phyloP scores from a whole-genome alignment of 768 basidiomycete species.

The Plicaturopsis crispa region DNA sequence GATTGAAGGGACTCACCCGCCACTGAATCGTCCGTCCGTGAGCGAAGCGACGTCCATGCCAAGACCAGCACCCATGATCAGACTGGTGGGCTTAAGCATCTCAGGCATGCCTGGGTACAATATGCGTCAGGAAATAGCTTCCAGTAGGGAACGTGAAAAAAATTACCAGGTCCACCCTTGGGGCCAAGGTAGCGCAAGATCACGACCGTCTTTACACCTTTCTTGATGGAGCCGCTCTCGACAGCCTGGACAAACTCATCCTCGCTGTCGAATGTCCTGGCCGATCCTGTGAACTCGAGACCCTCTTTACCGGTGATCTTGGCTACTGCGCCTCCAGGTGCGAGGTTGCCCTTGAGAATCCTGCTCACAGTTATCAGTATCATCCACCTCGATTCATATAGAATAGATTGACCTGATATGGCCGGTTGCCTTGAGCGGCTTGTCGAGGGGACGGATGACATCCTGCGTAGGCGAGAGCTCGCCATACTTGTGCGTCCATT shows the following conservation, averaged over 20 bases:
- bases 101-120: conserved; percentile 84
- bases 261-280: conserved; percentile 88
- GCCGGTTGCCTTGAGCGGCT: conserved; percentile 84
- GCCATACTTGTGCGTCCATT: conserved; percentile 78
- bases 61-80: conserved; percentile 98
- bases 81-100: conserved; percentile 96
- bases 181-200: conserved; percentile 95
- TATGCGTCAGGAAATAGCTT: conserved; percentile 2
- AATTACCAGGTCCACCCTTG: conserved; percentile 88
- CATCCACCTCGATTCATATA: too few species aligned
- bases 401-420: conserved; percentile 74
- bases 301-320: conserved; percentile 98
- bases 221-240: conserved; percentile 80
- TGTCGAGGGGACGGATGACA: conserved; percentile 79
- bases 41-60: conserved; percentile 94
- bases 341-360: conserved; percentile 87
- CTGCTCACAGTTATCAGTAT: conserved; percentile 27
- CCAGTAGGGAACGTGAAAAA: conserved; percentile 2
- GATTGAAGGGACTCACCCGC: conserved; percentile 61
- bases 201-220: conserved; percentile 94
- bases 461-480: conserved; percentile 69
- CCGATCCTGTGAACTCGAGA: conserved; percentile 81
- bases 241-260: conserved; percentile 84
- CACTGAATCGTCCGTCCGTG: conserved; percentile 97
- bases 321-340: conserved; percentile 91